A percentile compares a stretch with the other conserved stretches of the same genome.
These are phyloP conservation scores for Thalassiosira profunda DNA, from an alignment of 108 stramenopile species.

Conservation along the genomic window DNA sequence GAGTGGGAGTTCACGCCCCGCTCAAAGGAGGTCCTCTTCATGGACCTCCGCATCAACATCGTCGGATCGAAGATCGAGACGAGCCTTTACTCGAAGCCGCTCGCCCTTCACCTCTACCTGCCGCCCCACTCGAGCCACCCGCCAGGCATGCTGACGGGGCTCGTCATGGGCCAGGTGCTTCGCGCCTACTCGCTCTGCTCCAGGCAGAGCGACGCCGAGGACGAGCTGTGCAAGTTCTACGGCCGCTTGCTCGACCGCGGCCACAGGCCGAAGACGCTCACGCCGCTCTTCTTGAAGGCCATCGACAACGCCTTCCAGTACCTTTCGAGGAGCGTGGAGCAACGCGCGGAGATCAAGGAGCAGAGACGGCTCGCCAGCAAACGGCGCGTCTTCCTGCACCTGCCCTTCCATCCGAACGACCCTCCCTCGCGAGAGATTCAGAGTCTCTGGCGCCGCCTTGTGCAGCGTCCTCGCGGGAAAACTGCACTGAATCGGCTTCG, in stretches of 20 bases:
- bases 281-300: conserved; percentile 28
- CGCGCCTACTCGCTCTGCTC: conserved; percentile 23
- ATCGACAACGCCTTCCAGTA: conserved; percentile 10
- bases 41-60: conserved; percentile 30
- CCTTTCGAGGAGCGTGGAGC: background rate
- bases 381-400: conserved; percentile 13
- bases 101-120: conserved; percentile 4
- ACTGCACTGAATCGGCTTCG: background rate
- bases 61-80: background rate
- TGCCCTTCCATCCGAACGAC: conserved; percentile 2
- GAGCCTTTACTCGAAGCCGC: conserved; percentile 19
- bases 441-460: background rate
- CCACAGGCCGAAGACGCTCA: background rate
- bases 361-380: background rate
- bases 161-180: conserved; percentile 20
- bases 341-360: background rate
- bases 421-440: conserved; percentile 5
- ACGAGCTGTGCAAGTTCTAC: conserved; percentile 17
- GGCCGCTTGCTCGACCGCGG: conserved; percentile 24
- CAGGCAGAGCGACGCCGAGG: background rate
- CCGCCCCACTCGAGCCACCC: conserved; percentile 6
- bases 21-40: conserved; percentile 8
- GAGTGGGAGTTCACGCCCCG: conserved; percentile 13
- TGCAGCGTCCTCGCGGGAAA: background rate
- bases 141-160: conserved; percentile 9